These are phyloP conservation scores for Alternaria sp. DNA, from an alignment of 2,329 filamentous ascomycete species.

Conservation along the genomic window DNA sequence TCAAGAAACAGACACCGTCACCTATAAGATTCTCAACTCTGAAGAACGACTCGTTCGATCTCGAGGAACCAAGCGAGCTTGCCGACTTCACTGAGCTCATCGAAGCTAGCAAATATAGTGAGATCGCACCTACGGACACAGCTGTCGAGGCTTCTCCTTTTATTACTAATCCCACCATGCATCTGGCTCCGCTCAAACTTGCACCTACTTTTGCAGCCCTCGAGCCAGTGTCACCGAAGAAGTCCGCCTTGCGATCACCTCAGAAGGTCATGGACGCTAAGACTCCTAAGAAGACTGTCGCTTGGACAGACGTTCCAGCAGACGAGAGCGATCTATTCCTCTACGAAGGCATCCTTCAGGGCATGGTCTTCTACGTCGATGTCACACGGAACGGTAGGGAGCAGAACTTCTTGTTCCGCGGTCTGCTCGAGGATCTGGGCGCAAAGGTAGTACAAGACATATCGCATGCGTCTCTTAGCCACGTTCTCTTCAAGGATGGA, in stretches of 20 bases:
- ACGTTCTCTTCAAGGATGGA: constrained; percentile 90
- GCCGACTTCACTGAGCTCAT: constrained; percentile 20
- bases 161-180: constrained; percentile 16
- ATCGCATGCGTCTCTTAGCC: constrained; percentile 80
- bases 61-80: constrained; percentile 13
- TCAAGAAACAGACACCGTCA: constrained; percentile 35
- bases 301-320: constrained; percentile 32
- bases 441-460: constrained; percentile 72
- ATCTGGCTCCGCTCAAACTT: constrained; percentile 24
- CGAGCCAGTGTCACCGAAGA: constrained; percentile 30
- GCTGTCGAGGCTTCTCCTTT: constrained; percentile 14
- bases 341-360: constrained; percentile 48
- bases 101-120: constrained; percentile 21
- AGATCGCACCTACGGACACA: constrained; percentile 18
- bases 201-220: constrained; percentile 12
- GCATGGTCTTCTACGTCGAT: constrained; percentile 81
- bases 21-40: constrained; percentile 17
- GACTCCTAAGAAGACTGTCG: constrained; percentile 48
- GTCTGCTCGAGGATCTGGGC: constrained; percentile 80
- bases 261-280: constrained; percentile 34
- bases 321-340: constrained; percentile 31
- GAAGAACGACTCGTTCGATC: constrained; percentile 19
- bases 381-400: constrained; percentile 77
- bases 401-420: constrained; percentile 69
- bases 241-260: constrained; percentile 47